A percentile compares a stretch with the other conserved stretches of the same genome.
These are phyloP conservation scores for Candida maris DNA, from an alignment of 805 yeast species.

Conservation along the genomic window DNA sequence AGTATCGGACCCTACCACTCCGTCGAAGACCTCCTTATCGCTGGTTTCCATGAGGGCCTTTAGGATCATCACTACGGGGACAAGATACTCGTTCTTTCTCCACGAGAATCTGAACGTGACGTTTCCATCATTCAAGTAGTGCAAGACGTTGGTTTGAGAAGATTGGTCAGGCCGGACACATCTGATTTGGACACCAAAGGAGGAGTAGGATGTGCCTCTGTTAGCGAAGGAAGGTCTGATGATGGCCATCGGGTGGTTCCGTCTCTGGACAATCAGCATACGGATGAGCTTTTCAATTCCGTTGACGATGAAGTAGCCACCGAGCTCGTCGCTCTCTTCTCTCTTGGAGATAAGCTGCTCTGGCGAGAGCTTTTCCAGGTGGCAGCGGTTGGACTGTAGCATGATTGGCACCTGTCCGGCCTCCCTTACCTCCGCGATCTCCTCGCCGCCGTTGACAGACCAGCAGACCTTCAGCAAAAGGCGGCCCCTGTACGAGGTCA, in stretches of 20 bases:
- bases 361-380: slow-evolving; percentile 80
- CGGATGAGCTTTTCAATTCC: slow-evolving; percentile 96
- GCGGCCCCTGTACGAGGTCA: slow-evolving; percentile 76
- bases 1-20: slow-evolving; percentile 86
- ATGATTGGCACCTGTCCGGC: slow-evolving; percentile 90
- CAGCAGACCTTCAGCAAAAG: slow-evolving; percentile 76
- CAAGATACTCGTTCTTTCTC: slow-evolving; percentile 92
- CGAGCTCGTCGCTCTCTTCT: slow-evolving; percentile 94
- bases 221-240: slow-evolving; percentile 91
- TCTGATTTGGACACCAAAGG: slow-evolving; percentile 91
- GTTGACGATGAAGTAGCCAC: slow-evolving; percentile 93
- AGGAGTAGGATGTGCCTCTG: slow-evolving; percentile 88
- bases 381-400: slow-evolving; percentile 90
- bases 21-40: slow-evolving; percentile 94
- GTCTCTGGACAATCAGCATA: slow-evolving; percentile 95
- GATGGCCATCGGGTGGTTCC: slow-evolving; percentile 98
- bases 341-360: slow-evolving; percentile 68
- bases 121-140: slow-evolving; percentile 91
- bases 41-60: slow-evolving; percentile 87
- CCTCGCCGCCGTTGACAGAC: slow-evolving; percentile 87
- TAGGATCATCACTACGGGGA: slow-evolving; percentile 89
- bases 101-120: slow-evolving; percentile 96
- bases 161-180: slow-evolving; percentile 96
- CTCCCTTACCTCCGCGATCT: slow-evolving; percentile 75
- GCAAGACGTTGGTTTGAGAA: slow-evolving; percentile 96